Evolutionary conservation across 352 stramenopile genomes (phyloP).

Genomic region (Salisapilia sapeloensis): DNA sequence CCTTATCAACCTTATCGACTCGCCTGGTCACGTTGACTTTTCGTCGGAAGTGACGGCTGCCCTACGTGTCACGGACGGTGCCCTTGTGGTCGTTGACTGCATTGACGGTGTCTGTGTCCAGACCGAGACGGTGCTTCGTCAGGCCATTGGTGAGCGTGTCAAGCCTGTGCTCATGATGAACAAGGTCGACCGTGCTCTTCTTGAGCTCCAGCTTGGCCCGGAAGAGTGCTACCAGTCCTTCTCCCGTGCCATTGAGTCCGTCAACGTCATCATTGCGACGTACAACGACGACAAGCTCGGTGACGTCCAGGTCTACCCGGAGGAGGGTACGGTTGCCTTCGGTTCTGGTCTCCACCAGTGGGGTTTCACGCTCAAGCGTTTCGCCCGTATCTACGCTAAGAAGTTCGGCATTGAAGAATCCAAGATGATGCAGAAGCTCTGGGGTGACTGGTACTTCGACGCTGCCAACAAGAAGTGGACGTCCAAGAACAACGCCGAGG

Average conservation of each 20-base stretch:
- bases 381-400: conserved; percentile 95
- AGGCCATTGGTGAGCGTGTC: conserved; percentile 96
- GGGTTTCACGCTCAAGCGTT: conserved; percentile 99
- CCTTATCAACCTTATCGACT: conserved; percentile 99
- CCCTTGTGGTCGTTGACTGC: conserved; percentile 98
- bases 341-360: conserved; percentile 98
- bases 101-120: conserved; percentile 99
- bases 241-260: conserved; percentile 94
- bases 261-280: conserved; percentile 99
- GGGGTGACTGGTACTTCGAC: conserved; percentile 98
- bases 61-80: conserved; percentile 98
- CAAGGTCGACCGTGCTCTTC: conserved; percentile 98
- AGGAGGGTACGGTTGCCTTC: conserved; percentile 97
- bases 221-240: conserved; percentile 99
- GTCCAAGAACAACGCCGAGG: conserved; percentile 82
- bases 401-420: conserved; percentile 98
- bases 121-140: conserved; percentile 98
- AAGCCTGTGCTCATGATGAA: conserved; percentile 99
- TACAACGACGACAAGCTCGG: conserved; percentile 97
- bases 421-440: conserved; percentile 99
- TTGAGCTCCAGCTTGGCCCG: conserved; percentile 96
- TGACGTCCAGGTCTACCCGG: conserved; percentile 96
- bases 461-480: conserved; percentile 94
- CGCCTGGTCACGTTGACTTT: conserved; percentile 99
- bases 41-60: conserved; percentile 98